A percentile compares a stretch with the other conserved stretches of the same genome.
Evolutionary conservation across 2,329 filamentous ascomycete species (phyloP).

Genomic region (Alternaria conjuncta): DNA sequence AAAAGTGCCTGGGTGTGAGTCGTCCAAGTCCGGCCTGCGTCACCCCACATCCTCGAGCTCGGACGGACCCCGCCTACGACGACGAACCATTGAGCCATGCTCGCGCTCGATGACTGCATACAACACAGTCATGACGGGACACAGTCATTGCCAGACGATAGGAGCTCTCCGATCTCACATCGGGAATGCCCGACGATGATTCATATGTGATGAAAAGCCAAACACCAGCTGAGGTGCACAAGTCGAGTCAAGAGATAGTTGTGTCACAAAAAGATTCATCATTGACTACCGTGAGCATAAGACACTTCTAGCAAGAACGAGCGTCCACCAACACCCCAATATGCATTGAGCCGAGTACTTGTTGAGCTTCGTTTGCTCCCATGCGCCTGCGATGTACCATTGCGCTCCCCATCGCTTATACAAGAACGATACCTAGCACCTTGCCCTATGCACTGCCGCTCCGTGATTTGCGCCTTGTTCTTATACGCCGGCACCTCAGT

Average conservation of each 20-base stretch:
- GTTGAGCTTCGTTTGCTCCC: constrained; percentile 1
- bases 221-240: not conserved
- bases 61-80: constrained; percentile 11
- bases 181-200: not conserved
- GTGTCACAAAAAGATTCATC: not conserved
- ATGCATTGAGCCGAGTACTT: constrained; percentile 5
- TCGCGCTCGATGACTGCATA: not conserved
- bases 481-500: constrained; percentile 2
- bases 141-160: not conserved
- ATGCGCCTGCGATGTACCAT: constrained; percentile 5
- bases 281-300: not conserved
- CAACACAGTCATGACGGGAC: not conserved
- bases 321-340: constrained; percentile 4
- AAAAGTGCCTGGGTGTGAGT: constrained; percentile 20
- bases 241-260: not conserved
- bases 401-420: constrained; percentile 1
- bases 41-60: constrained; percentile 16
- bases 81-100: not conserved
- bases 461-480: not conserved
- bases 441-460: constrained; percentile 3
- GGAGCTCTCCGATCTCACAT: not conserved
- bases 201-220: not conserved
- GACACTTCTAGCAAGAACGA: not conserved
- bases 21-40: constrained; percentile 11
- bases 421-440: constrained; percentile 9